These are phyloP conservation scores for Linnemannia zychae DNA, from an alignment of 192 early-diverging fungal species.

Conservation along the genomic window DNA sequence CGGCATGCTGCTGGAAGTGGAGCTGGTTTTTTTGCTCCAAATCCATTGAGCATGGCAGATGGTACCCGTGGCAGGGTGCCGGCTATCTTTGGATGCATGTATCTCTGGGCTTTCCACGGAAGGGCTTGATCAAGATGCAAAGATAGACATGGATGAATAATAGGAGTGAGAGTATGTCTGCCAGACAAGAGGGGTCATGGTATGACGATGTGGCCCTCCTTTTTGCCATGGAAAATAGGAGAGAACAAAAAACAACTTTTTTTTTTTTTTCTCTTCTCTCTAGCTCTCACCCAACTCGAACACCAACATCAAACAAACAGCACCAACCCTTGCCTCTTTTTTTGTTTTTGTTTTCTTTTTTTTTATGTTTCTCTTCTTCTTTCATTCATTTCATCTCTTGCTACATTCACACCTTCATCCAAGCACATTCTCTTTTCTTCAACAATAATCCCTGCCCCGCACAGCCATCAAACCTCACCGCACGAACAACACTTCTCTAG, in stretches of 20 bases:
- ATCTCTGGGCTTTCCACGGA: neutral
- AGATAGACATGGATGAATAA: neutral
- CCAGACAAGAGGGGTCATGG: neutral
- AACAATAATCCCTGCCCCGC: no score
- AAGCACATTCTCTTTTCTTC: neutral
- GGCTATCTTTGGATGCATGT: neutral
- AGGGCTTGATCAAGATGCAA: neutral
- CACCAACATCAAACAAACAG: neutral
- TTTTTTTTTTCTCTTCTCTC: neutral
- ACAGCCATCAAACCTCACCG: neutral
- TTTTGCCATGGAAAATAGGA: slow-evolving; percentile 5
- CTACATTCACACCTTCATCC: no score
- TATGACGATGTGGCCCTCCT: neutral
- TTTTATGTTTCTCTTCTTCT: no score
- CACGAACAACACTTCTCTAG: no score
- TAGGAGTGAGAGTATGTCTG: neutral
- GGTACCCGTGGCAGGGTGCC: neutral
- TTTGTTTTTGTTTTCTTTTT: neutral
- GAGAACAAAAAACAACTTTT: neutral
- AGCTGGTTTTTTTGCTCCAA: neutral
- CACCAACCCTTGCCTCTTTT: neutral
- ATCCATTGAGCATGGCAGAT: neutral
- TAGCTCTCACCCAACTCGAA: neutral
- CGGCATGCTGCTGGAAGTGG: no score
- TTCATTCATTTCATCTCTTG: neutral